A percentile compares a stretch with the other conserved stretches of the same genome.
These are phyloP conservation scores for Aspergillus nanangensis DNA, from an alignment of 495 filamentous ascomycete genomes.

Conservation along the genomic window DNA sequence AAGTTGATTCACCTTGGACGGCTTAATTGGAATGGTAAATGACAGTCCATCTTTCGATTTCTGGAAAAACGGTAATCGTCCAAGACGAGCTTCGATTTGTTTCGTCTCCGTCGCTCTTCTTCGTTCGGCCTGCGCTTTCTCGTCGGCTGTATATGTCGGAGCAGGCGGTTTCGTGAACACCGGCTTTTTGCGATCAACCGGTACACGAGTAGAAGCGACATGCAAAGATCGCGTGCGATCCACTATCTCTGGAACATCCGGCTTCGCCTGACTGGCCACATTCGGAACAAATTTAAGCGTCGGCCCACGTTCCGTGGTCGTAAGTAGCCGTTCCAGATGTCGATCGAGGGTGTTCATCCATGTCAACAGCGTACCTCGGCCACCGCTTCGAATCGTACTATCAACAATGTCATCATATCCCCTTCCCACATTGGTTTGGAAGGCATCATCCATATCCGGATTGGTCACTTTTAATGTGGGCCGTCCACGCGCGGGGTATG, in stretches of 20 bases:
- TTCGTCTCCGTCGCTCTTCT: constrained; percentile 61
- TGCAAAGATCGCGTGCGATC: constrained; percentile 17
- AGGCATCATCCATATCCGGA: constrained; percentile 72
- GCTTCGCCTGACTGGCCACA: constrained; percentile 27
- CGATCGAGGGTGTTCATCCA: constrained; percentile 71
- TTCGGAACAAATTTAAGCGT: constrained; percentile 77
- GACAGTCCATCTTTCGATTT: constrained; percentile 66
- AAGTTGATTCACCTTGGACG: constrained; percentile 56
- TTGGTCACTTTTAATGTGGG: constrained; percentile 67
- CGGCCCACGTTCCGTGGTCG: constrained; percentile 65
- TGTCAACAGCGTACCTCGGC: constrained; percentile 57
- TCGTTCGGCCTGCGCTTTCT: constrained; percentile 59
- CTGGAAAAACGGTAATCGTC: constrained; percentile 60
- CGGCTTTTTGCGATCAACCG: too few relatives aligned
- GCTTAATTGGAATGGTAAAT: constrained; percentile 71
- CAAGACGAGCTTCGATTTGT: constrained; percentile 78
- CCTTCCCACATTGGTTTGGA: constrained; percentile 72
- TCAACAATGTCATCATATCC: constrained; percentile 70
- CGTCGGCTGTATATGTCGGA: constrained; percentile 46
- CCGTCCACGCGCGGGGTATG: constrained; percentile 45
- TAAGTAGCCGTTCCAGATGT: constrained; percentile 67
- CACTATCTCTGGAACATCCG: constrained; percentile 42
- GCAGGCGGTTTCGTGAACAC: constrained; percentile 13
- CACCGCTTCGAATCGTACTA: constrained; percentile 38
- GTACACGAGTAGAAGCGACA: too few relatives aligned